Percentiles rank a stretch among this genome's conserved stretches.
These are phyloP conservation scores for Lippia alba DNA, from an alignment of 305 asterid genomes.

Conservation along the genomic window DNA sequence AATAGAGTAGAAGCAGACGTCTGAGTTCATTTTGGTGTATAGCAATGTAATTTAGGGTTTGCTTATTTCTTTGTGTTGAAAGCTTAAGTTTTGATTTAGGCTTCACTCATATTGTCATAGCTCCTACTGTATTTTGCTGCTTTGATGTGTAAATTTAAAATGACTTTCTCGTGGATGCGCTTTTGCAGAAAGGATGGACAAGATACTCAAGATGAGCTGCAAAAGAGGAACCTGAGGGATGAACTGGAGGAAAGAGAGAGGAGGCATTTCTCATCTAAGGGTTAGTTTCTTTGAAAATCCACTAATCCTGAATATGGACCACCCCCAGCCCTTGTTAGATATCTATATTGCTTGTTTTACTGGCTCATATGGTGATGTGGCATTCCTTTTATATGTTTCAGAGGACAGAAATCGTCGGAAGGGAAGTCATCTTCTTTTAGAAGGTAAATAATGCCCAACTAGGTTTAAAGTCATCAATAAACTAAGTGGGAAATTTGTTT, in stretches of 20 bases:
- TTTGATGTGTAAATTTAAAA: constrained; percentile 9
- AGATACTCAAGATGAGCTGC: constrained; percentile 83
- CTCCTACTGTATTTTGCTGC: background rate
- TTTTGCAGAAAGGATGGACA: constrained; percentile 81
- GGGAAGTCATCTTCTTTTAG: constrained; percentile 79
- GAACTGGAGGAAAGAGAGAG: constrained; percentile 86
- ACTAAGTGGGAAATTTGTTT: constrained; percentile 1
- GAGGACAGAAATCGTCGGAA: constrained; percentile 64
- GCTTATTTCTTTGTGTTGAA: background rate
- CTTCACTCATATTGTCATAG: background rate
- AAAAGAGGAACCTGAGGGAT: constrained; percentile 76
- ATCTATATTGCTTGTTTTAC: background rate
- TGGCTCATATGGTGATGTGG: background rate
- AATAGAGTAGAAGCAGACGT: background rate
- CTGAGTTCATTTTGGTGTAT: background rate
- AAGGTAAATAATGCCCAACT: constrained; percentile 56
- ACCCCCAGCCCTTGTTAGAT: background rate
- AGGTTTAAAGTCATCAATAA: background rate
- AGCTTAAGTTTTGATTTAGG: background rate
- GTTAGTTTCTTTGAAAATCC: constrained; percentile 36
- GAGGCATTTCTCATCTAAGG: constrained; percentile 81
- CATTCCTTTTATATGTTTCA: constrained; percentile 31
- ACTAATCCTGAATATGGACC: background rate
- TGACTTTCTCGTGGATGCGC: constrained; percentile 1
- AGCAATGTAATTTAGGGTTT: background rate